Conservation (phyloP, 495 filamentous ascomycete species). For the Mytilinidion resinicola region DNA sequence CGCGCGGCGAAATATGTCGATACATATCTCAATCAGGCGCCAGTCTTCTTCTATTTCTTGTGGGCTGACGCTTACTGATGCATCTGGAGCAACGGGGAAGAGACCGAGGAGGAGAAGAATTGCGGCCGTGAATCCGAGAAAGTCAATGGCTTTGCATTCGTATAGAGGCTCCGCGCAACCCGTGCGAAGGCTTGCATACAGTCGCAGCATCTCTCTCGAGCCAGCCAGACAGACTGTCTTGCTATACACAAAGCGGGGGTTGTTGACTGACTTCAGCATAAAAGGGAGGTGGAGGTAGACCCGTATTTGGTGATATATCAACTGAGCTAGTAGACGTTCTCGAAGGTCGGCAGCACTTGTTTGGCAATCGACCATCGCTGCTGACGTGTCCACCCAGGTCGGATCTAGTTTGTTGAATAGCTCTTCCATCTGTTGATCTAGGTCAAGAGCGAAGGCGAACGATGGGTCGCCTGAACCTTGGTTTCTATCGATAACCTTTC, state of each 20-base stretch:
- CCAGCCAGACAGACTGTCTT: conserved; percentile 43
- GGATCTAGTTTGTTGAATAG: conserved; percentile 37
- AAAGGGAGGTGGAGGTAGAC: conserved; percentile 49
- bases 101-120: conserved; percentile 47
- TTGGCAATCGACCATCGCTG: conserved; percentile 16
- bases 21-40: conserved; percentile 39
- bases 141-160: conserved; percentile 50
- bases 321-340: conserved; percentile 41
- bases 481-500: conserved; percentile 49
- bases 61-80: conserved; percentile 15
- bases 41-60: conserved; percentile 44
- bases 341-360: conserved; percentile 27
- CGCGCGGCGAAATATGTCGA: conserved; percentile 40
- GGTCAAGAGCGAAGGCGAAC: conserved; percentile 39
- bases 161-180: conserved; percentile 34
- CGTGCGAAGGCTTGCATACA: conserved; percentile 42
- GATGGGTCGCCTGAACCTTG: conserved; percentile 37
- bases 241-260: conserved; percentile 39
- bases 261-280: conserved; percentile 46
- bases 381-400: conserved; percentile 29
- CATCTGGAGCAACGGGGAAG: conserved; percentile 34
- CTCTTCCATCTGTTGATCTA: conserved; percentile 46
- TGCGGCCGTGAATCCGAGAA: conserved; percentile 48
- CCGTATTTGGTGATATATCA: conserved; percentile 42
- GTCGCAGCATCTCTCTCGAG: conserved; percentile 41